Conservation (phyloP, 768 basidiomycete genomes). For the Tulasnella sp. region DNA sequence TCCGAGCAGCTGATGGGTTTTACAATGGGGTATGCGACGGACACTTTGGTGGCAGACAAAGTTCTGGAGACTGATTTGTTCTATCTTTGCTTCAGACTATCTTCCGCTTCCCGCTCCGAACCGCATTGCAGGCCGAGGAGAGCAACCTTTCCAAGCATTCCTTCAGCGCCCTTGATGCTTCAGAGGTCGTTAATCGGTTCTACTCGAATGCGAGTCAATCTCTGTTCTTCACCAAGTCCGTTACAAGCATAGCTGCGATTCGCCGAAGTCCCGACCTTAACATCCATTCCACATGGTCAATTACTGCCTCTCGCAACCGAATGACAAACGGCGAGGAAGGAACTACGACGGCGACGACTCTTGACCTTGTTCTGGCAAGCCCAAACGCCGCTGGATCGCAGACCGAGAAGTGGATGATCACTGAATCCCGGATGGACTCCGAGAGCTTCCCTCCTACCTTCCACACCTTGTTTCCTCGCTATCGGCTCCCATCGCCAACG, state of each 20-base stretch:
- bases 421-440: neutral
- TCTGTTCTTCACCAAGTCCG: slow-evolving; percentile 21
- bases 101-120: slow-evolving; percentile 37
- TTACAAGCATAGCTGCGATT: neutral
- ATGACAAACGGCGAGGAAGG: no score
- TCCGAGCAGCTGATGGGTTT: slow-evolving; percentile 21
- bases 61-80: neutral
- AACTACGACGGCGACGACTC: no score
- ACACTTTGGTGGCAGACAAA: no score
- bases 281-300: neutral
- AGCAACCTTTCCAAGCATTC: slow-evolving; percentile 12
- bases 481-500: neutral
- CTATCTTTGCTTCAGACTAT: slow-evolving; percentile 29
- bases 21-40: slow-evolving; percentile 32
- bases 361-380: no score
- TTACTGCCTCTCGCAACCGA: no score
- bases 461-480: neutral
- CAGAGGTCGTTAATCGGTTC: slow-evolving; percentile 19
- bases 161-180: neutral
- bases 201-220: slow-evolving; percentile 26
- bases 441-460: no score
- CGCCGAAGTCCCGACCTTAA: neutral
- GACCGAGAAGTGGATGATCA: neutral
- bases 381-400: no score
- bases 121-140: slow-evolving; percentile 19